These are phyloP conservation scores for Bipolaris sorokiniana DNA, from an alignment of 2,329 filamentous ascomycete species.

Conservation along the genomic window DNA sequence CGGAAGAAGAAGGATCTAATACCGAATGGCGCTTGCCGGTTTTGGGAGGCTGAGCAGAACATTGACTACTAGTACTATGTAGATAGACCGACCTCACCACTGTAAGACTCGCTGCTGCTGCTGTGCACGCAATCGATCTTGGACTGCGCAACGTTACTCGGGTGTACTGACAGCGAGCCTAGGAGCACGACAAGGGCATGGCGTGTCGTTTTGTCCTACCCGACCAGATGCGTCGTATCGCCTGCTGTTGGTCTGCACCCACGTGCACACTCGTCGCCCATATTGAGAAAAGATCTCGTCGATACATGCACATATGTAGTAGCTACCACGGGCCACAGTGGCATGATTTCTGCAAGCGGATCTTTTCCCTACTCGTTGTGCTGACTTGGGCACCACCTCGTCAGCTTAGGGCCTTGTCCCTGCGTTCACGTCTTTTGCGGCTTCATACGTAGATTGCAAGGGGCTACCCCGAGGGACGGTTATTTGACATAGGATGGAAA, in stretches of 20 bases:
- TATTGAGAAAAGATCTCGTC: slow-evolving; percentile 10
- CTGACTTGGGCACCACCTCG: slow-evolving; percentile 8
- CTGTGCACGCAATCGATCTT: slow-evolving; percentile 17
- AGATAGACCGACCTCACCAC: slow-evolving; percentile 5
- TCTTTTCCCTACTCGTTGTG: not conserved
- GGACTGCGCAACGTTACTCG: slow-evolving; percentile 18
- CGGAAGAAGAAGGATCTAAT: slow-evolving; percentile 3
- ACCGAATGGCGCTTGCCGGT: slow-evolving; percentile 17
- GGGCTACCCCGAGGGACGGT: no score
- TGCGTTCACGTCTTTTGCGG: slow-evolving; percentile 26
- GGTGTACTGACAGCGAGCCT: slow-evolving; percentile 21
- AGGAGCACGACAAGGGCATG: slow-evolving; percentile 11
- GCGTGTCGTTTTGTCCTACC: not conserved
- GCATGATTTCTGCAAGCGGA: slow-evolving; percentile 24
- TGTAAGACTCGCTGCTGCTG: slow-evolving; percentile 6
- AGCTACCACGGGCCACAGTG: slow-evolving; percentile 26
- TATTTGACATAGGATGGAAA: no score
- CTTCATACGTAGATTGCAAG: slow-evolving; percentile 2
- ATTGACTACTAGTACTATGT: not conserved
- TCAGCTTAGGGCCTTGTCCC: slow-evolving; percentile 26
- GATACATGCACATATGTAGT: not conserved
- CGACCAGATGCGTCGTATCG: slow-evolving; percentile 6
- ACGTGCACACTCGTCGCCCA: slow-evolving; percentile 21
- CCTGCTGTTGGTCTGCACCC: slow-evolving; percentile 15
- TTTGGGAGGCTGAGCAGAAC: slow-evolving; percentile 15